These are phyloP conservation scores for Aureobasidium musti DNA, from an alignment of 2,329 filamentous ascomycete genomes.

Conservation along the genomic window DNA sequence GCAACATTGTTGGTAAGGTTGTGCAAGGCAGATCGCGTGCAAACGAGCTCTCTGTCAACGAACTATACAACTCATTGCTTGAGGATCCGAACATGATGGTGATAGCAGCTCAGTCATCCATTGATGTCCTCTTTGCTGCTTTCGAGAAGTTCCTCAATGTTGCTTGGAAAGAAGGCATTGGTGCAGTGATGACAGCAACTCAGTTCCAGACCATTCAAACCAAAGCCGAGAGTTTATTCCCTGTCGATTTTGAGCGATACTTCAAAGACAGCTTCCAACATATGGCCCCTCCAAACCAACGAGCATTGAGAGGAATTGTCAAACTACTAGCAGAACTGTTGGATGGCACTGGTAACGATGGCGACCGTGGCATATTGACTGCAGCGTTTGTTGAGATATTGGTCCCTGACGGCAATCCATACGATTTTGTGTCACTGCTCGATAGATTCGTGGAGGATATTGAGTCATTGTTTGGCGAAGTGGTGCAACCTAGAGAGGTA, in stretches of 20 bases:
- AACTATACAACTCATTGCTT: constrained; percentile 84
- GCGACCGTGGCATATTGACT: constrained; percentile 83
- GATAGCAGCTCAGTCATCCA: constrained; percentile 69
- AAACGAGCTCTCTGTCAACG: constrained; percentile 80
- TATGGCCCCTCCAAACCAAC: constrained; percentile 61
- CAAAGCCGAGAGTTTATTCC: constrained; percentile 61
- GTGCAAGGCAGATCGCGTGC: constrained; percentile 69
- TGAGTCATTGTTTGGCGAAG: constrained; percentile 80
- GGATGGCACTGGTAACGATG: constrained; percentile 87
- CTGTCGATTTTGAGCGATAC: constrained; percentile 67
- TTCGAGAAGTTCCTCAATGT: constrained; percentile 92
- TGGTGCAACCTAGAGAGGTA: constrained; percentile 33
- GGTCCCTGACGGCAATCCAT: constrained; percentile 72
- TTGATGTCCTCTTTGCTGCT: constrained; percentile 84
- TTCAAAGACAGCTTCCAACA: constrained; percentile 57
- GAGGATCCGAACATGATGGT: constrained; percentile 81
- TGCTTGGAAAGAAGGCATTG: constrained; percentile 87
- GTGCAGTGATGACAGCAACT: constrained; percentile 73
- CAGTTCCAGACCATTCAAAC: constrained; percentile 74
- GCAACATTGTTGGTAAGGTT: constrained; percentile 77
- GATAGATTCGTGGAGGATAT: constrained; percentile 89
- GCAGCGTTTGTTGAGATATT: constrained; percentile 86
- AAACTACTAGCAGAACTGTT: constrained; percentile 84
- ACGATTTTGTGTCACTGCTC: constrained; percentile 82
- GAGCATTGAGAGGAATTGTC: constrained; percentile 80